These are phyloP conservation scores for Gracilaria domingensis DNA, from an alignment of 23 red algal genomes.

Conservation along the genomic window DNA sequence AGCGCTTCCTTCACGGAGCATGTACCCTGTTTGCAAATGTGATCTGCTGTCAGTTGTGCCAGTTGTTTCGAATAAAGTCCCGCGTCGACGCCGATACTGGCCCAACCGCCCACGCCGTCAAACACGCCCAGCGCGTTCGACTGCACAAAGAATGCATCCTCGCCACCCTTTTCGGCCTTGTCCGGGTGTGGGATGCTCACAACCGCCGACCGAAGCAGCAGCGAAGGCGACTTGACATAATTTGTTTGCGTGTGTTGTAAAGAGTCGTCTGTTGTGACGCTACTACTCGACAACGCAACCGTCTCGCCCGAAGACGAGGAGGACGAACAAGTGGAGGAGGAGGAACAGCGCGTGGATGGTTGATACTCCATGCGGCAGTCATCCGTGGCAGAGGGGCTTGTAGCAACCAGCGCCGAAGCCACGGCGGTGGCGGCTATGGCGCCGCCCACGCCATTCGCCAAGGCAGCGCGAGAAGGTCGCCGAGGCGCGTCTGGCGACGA, in stretches of 20 bases:
- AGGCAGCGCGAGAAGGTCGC: neutral
- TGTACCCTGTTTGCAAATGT: constrained; percentile 39
- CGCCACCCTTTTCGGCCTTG: constrained; percentile 73
- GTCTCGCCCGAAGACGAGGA: neutral
- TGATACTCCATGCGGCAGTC: neutral
- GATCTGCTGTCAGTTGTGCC: constrained; percentile 43
- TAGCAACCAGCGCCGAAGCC: neutral
- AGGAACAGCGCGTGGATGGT: no score
- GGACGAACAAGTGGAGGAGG: no score
- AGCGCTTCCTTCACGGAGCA: constrained; percentile 56
- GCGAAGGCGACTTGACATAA: neutral
- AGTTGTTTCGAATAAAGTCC: constrained; percentile 88
- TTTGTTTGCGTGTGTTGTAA: neutral
- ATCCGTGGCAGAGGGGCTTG: neutral
- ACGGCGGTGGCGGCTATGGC: neutral
- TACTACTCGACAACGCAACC: constrained; percentile 18
- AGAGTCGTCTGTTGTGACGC: constrained; percentile 37
- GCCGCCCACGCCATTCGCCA: neutral
- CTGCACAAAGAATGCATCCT: constrained; percentile 95
- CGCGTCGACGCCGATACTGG: constrained; percentile 79
- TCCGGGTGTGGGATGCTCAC: constrained; percentile 60
- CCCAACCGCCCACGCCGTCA: constrained; percentile 93
- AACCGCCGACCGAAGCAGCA: constrained; percentile 32
- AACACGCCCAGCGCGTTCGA: constrained; percentile 89
- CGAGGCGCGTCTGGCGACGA: neutral